Evolutionary conservation across 805 yeast species (phyloP).

Genomic region (Spathaspora boniae): DNA sequence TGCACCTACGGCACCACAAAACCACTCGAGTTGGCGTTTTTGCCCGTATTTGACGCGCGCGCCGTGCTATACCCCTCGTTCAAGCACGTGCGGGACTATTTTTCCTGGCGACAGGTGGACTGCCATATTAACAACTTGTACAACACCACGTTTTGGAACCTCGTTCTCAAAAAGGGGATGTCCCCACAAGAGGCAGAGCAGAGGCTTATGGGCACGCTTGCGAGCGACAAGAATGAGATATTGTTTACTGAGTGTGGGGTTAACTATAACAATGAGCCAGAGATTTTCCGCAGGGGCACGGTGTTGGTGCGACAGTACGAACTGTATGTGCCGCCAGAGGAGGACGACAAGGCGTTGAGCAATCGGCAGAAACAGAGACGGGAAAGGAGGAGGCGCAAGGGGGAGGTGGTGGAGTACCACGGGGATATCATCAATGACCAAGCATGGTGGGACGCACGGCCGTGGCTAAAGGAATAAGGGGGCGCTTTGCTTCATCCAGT

Average conservation of each 20-base stretch:
- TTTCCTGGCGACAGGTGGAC: constrained; percentile 94
- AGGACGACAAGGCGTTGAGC: constrained; percentile 13
- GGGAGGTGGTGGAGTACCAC: constrained; percentile 44
- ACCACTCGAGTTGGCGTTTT: constrained; percentile 45
- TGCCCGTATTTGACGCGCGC: constrained; percentile 90
- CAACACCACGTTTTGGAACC: constrained; percentile 89
- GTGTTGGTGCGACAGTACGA: constrained; percentile 49
- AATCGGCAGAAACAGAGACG: constrained; percentile 48
- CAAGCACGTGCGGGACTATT: constrained; percentile 66
- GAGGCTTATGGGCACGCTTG: constrained; percentile 67
- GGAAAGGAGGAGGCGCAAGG: constrained; percentile 47
- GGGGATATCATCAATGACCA: constrained; percentile 60
- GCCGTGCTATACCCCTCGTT: constrained; percentile 80
- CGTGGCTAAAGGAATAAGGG: constrained; percentile 26
- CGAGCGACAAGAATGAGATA: constrained; percentile 87
- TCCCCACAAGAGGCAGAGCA: constrained; percentile 81
- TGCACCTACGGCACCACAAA: constrained; percentile 46
- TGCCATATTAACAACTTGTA: constrained; percentile 93
- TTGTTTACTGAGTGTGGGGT: constrained; percentile 73
- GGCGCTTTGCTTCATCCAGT: background rate
- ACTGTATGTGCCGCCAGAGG: constrained; percentile 11
- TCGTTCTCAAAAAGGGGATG: constrained; percentile 56
- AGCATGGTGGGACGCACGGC: constrained; percentile 55
- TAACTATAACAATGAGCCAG: constrained; percentile 89
- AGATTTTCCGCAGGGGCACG: constrained; percentile 83